phyloP scores from a whole-genome alignment of 1,284 basidiomycete genomes.

The Sanguinoderma infundibulare region DNA sequence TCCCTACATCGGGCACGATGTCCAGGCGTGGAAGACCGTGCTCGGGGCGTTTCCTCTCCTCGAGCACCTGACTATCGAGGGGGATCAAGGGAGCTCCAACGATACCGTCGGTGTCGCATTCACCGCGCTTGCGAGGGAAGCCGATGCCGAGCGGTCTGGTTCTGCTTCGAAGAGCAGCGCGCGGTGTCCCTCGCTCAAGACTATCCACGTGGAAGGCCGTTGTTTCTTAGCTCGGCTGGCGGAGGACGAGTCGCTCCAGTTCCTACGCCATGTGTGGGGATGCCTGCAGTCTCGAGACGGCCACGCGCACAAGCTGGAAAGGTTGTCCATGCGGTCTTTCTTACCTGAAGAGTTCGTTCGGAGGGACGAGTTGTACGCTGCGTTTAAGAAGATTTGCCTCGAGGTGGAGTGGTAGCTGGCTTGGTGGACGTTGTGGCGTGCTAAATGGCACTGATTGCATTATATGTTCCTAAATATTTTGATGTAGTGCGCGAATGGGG shows the following conservation, averaged over 20 bases:
- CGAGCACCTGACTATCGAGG: background rate
- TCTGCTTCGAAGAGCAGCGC: background rate
- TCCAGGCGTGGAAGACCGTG: background rate
- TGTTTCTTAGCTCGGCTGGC: background rate
- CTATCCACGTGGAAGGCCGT: background rate
- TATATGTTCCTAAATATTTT: no score
- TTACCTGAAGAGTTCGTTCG: background rate
- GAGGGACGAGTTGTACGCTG: background rate
- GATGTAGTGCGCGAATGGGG: no score
- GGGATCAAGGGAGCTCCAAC: no score
- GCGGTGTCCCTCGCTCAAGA: background rate
- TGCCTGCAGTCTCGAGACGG: background rate
- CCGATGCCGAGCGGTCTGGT: background rate
- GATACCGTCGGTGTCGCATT: background rate
- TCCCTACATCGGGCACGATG: background rate
- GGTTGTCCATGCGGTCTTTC: background rate
- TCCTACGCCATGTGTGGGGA: background rate
- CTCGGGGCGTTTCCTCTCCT: slow-evolving; percentile 2
- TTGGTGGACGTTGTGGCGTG: background rate
- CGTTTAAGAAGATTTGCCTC: background rate
- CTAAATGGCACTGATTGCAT: no score
- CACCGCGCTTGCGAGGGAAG: background rate
- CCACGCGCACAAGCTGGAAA: background rate
- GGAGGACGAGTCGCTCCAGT: background rate
- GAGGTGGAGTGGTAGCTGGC: no score